Conservation (phyloP, 257 asterid genomes). For the Solanum neorickii region DNA sequence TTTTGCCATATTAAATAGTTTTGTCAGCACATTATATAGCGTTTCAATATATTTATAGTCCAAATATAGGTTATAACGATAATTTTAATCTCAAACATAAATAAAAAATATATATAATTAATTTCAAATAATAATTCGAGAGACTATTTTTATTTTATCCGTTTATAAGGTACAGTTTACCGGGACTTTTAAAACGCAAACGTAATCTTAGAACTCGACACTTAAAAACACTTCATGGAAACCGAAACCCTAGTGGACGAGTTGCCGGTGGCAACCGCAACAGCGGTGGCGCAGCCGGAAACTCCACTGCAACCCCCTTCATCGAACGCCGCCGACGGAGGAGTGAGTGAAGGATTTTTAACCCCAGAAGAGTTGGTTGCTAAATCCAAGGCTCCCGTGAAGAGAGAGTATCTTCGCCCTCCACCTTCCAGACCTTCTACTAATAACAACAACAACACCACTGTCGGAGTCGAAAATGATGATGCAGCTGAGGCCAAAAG, state of each 20-base stretch:
- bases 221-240: background rate
- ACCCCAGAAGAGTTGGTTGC: conserved; percentile 69
- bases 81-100: too few relatives aligned
- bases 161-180: background rate
- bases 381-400: conserved; percentile 79
- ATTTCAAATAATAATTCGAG: too few relatives aligned
- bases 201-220: background rate
- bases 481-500: conserved; percentile 12
- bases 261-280: background rate
- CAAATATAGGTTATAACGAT: too few relatives aligned
- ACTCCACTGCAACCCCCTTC: background rate
- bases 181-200: background rate
- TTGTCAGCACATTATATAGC: too few relatives aligned
- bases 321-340: background rate
- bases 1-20: too few relatives aligned
- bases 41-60: too few relatives aligned
- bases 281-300: background rate
- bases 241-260: background rate
- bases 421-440: conserved; percentile 38
- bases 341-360: background rate
- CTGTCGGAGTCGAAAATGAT: conserved; percentile 3
- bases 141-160: too few relatives aligned
- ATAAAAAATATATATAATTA: too few relatives aligned
- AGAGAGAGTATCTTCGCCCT: conserved; percentile 52
- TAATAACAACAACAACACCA: background rate